Conservation (phyloP, 352 stramenopile genomes). For the Phytophthora niederhauseri region DNA sequence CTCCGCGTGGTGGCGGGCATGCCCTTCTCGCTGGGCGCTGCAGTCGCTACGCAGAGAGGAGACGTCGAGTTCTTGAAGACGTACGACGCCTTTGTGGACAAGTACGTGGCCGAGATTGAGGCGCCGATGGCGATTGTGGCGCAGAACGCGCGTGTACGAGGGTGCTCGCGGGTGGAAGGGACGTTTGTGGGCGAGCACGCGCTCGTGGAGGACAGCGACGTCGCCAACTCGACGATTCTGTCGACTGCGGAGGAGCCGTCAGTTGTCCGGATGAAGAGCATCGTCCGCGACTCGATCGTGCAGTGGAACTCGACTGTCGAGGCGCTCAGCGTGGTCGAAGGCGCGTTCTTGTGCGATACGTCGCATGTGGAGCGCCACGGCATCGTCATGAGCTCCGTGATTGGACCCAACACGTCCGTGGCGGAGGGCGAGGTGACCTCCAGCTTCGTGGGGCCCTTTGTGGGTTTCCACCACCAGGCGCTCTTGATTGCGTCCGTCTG, state of each 20-base stretch:
- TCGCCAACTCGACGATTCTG: slow-evolving; percentile 68
- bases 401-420: slow-evolving; percentile 87
- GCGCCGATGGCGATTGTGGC: slow-evolving; percentile 62
- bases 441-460: slow-evolving; percentile 93
- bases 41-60: slow-evolving; percentile 47
- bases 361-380: slow-evolving; percentile 83
- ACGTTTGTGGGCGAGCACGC: slow-evolving; percentile 72
- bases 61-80: slow-evolving; percentile 43
- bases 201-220: slow-evolving; percentile 62
- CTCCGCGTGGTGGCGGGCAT: slow-evolving; percentile 76
- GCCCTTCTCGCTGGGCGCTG: slow-evolving; percentile 59
- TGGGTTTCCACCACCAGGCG: slow-evolving; percentile 95
- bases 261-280: slow-evolving; percentile 57
- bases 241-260: slow-evolving; percentile 60
- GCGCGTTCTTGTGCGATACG: slow-evolving; percentile 79
- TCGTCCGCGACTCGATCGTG: slow-evolving; percentile 67
- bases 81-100: slow-evolving; percentile 60
- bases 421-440: slow-evolving; percentile 92
- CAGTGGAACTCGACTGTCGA: slow-evolving; percentile 80
- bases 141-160: slow-evolving; percentile 51
- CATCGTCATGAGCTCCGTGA: slow-evolving; percentile 84
- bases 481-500: slow-evolving; percentile 93
- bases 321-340: slow-evolving; percentile 64
- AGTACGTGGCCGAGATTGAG: slow-evolving; percentile 51
- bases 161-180: slow-evolving; percentile 65